A percentile compares a stretch with the other conserved stretches of the same genome.
phyloP scores from a whole-genome alignment of 768 basidiomycete genomes.

The Rhizopogon roseolus region DNA sequence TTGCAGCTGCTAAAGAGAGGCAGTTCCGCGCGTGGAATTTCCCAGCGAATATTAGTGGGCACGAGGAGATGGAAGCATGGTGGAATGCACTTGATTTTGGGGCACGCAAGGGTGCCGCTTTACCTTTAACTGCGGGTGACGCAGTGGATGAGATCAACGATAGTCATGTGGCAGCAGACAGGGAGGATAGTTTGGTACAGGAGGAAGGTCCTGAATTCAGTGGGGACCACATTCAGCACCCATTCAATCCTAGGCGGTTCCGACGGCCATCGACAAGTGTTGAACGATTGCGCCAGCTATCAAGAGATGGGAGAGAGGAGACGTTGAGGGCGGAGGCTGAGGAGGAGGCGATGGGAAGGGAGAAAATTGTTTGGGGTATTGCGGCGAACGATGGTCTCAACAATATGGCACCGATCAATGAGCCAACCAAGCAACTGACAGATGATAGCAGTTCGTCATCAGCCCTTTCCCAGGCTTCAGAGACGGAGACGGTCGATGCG shows the following conservation, averaged over 20 bases:
- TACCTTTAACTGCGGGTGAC: background rate
- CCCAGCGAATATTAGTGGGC: constrained; percentile 40
- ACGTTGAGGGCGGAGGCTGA: constrained; percentile 29
- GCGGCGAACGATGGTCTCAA: background rate
- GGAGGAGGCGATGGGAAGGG: constrained; percentile 34
- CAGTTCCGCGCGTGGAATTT: constrained; percentile 43
- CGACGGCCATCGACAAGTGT: constrained; percentile 29
- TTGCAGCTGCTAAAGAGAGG: constrained; percentile 32
- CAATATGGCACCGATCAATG: background rate
- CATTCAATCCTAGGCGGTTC: constrained; percentile 30
- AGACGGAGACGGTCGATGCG: background rate
- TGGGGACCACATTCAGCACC: background rate
- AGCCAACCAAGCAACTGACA: background rate
- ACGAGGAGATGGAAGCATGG: constrained; percentile 21
- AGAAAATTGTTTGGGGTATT: constrained; percentile 41
- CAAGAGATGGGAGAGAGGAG: constrained; percentile 40
- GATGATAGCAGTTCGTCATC: background rate
- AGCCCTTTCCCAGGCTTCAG: background rate
- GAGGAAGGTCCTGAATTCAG: background rate
- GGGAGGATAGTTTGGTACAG: background rate
- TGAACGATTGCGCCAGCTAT: constrained; percentile 38
- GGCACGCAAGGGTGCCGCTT: constrained; percentile 1
- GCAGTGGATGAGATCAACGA: background rate
- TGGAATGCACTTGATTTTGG: constrained; percentile 30
- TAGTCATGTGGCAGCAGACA: background rate